Percentiles rank a stretch among this genome's conserved stretches.
Conservation (phyloP, 1,284 basidiomycete genomes). For the Leccinum holopus region DNA sequence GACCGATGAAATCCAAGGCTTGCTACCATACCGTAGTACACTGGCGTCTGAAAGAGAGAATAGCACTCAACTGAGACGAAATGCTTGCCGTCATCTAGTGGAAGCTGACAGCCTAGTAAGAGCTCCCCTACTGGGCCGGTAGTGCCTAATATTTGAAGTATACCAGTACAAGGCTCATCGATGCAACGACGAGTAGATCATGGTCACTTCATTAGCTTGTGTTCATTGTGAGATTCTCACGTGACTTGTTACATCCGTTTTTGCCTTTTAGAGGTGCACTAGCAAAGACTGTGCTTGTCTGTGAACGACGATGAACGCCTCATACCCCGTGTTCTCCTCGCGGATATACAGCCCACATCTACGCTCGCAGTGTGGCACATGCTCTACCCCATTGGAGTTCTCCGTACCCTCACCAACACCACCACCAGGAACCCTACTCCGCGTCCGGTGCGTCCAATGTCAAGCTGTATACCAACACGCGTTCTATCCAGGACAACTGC, state of each 20-base stretch:
- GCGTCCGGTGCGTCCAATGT: conserved; percentile 72
- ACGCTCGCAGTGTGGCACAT: conserved; percentile 60
- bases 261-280: neutral
- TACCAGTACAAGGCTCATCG: neutral
- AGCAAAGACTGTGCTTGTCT: conserved; percentile 4
- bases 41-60: neutral
- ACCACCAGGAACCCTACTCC: conserved; percentile 61
- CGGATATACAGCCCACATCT: conserved; percentile 65
- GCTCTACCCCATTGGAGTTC: conserved; percentile 70
- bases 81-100: neutral
- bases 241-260: neutral
- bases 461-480: conserved; percentile 55
- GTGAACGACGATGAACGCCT: conserved; percentile 31
- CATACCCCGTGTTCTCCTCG: conserved; percentile 49
- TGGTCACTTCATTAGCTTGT: no score
- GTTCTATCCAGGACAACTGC: conserved; percentile 62
- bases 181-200: neutral
- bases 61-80: neutral
- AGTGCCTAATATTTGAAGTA: neutral
- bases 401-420: conserved; percentile 66
- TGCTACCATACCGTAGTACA: neutral
- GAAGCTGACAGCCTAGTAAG: neutral
- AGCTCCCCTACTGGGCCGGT: neutral
- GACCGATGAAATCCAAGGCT: neutral
- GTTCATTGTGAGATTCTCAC: neutral